Base-by-base conservation (phyloP, 176 grass and related monocot species). In the Aegilops bicornis region DNA sequence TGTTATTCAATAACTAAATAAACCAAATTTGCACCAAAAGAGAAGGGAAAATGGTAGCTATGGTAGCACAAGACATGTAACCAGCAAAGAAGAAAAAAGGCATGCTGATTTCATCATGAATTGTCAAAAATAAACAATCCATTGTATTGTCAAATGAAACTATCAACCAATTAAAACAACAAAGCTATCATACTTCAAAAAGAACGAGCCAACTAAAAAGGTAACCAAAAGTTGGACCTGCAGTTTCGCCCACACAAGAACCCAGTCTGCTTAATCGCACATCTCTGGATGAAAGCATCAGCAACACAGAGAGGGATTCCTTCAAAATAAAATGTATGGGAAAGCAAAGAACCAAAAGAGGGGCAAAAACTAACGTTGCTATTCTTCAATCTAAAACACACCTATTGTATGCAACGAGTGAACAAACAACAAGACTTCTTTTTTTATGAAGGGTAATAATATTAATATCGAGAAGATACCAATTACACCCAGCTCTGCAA, bases 171-270 rank as follows among this genome's bases (percentile, higher is more conserved):
- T 78, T 79, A 61, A 80, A 83, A 47, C 40, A 50, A 50, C 43
- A 24, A 43, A 79, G 31, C 30, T 32, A 85, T 19, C 1, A 66
- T 66, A 64, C 50, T 65, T 15, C 12, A 61, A 50, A 84, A 52
- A 75, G 24, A 88, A 75, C 25, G 30, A 81, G 40, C 9, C 66
- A 83, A 89, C 11, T 1, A 83, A 78, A 77, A 73, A 48, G 15
- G 11, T 48, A 79, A 74, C 37, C 52, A 88, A 70, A 87, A 70
- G 76, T 83, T 77, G 36, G 76, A 90, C 62, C 62, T 62, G 31
- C 79, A 76, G 14, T 80, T 84, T 66, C 59, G 64, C 68, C 74
- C 56, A 83, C 33, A 74, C 7, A 14, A 67, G 20, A 59, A 79
- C 22, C 27, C 27, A 80, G 65, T 61, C 36, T 23, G 47, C 35